These are phyloP conservation scores for Mycena latifolia DNA, from an alignment of 768 basidiomycete species.

Conservation along the genomic window DNA sequence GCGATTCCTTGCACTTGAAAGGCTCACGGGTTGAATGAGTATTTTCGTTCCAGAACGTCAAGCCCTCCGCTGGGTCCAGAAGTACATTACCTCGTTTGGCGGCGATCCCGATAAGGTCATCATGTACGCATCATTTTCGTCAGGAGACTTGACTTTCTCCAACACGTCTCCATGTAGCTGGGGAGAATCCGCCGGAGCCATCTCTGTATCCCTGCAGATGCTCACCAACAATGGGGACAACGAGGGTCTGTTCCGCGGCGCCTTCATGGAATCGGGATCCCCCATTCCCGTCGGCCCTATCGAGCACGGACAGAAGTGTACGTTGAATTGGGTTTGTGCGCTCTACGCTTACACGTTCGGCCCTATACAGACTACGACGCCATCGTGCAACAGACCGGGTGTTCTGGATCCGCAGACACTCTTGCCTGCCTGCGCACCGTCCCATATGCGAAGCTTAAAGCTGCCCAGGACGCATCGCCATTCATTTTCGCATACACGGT, in stretches of 20 bases:
- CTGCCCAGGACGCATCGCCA: constrained; percentile 57
- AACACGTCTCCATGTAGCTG: constrained; percentile 52
- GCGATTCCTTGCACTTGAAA: background rate
- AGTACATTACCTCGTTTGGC: constrained; percentile 72
- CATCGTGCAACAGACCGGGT: constrained; percentile 55
- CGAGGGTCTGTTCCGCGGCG: constrained; percentile 63
- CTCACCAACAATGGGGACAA: constrained; percentile 56
- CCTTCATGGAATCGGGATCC: constrained; percentile 63
- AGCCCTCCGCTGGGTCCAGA: constrained; percentile 74
- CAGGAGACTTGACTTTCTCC: no score
- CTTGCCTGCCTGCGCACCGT: constrained; percentile 57
- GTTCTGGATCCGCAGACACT: constrained; percentile 52
- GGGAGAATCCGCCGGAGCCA: constrained; percentile 71
- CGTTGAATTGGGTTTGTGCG: no score
- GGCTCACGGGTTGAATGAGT: background rate
- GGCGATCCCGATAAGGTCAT: constrained; percentile 70
- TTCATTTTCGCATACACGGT: constrained; percentile 59
- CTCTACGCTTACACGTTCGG: no score
- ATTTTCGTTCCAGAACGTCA: constrained; percentile 54
- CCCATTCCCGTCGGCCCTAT: no score
- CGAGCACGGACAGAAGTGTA: constrained; percentile 54
- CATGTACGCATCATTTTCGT: constrained; percentile 50
- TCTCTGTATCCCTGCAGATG: constrained; percentile 64
- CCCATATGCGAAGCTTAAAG: constrained; percentile 51
- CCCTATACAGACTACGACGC: constrained; percentile 51